Evolutionary conservation across 192 early-diverging fungal genomes (phyloP).

Genomic region (Gamsiella multidivaricata): DNA sequence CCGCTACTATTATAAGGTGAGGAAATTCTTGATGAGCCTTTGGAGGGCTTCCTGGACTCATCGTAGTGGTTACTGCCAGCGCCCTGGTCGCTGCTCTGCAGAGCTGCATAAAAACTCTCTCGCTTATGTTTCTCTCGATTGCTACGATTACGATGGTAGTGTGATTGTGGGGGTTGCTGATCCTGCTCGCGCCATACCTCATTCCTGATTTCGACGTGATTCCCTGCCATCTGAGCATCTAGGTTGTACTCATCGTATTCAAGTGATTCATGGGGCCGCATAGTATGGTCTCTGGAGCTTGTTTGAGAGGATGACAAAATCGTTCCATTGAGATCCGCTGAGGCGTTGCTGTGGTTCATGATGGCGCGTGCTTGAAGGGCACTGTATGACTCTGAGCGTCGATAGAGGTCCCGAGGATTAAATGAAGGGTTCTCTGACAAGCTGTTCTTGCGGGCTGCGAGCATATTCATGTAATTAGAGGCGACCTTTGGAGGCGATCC

Average conservation of each 20-base stretch:
- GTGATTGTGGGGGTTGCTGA: constrained; percentile 2
- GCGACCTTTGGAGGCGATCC: constrained; percentile 35
- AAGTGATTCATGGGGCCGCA: constrained; percentile 14
- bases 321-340: constrained; percentile 12
- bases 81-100: constrained; percentile 16
- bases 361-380: constrained; percentile 32
- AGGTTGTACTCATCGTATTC: background rate
- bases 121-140: constrained; percentile 45
- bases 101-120: constrained; percentile 46
- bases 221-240: background rate
- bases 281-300: constrained; percentile 20
- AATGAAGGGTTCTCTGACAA: constrained; percentile 13
- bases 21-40: constrained; percentile 9
- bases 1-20: constrained; percentile 33
- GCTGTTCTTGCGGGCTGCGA: constrained; percentile 31
- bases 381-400: constrained; percentile 41
- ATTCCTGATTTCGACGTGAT: background rate
- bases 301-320: background rate
- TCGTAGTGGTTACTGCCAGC: constrained; percentile 5
- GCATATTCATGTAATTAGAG: constrained; percentile 30
- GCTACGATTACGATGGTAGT: constrained; percentile 10
- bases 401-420: constrained; percentile 27
- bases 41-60: constrained; percentile 8
- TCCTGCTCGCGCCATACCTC: constrained; percentile 29
- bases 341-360: constrained; percentile 28